These are phyloP conservation scores for Cerrena zonata DNA, from an alignment of 1,284 basidiomycete genomes.

Conservation along the genomic window DNA sequence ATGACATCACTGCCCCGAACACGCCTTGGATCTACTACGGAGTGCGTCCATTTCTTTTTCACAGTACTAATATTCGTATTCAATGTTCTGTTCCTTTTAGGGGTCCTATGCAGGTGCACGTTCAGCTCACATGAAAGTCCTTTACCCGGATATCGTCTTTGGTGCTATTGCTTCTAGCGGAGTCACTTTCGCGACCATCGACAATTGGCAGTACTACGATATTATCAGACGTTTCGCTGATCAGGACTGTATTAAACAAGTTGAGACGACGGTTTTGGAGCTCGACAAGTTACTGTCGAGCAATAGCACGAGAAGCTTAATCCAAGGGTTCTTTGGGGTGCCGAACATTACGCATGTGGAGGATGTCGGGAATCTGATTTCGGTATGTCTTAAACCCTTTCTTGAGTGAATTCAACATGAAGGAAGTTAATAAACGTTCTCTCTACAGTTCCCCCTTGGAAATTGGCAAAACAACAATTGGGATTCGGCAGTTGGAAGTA, in stretches of 20 bases:
- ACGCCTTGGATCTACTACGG: conserved; percentile 93
- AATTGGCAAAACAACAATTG: conserved; percentile 61
- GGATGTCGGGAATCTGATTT: conserved; percentile 68
- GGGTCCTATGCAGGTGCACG: conserved; percentile 87
- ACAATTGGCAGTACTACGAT: conserved; percentile 80
- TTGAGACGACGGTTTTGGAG: conserved; percentile 55
- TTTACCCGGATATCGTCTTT: conserved; percentile 81
- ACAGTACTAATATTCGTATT: not conserved
- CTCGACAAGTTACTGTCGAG: conserved; percentile 56
- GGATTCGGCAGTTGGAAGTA: conserved; percentile 63
- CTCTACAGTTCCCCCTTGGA: conserved; percentile 33
- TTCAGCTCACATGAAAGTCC: conserved; percentile 81
- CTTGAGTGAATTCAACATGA: not conserved
- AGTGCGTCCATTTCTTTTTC: conserved; percentile 31
- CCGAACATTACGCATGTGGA: conserved; percentile 57
- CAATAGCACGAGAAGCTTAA: conserved; percentile 32
- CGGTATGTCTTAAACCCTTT: conserved; percentile 30
- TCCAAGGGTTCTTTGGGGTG: conserved; percentile 73
- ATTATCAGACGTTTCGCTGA: conserved; percentile 72
- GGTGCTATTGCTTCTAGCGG: conserved; percentile 85
- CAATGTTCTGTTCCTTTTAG: conserved; percentile 27
- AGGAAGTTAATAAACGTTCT: not conserved
- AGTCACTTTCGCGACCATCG: conserved; percentile 64
- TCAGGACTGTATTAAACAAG: conserved; percentile 57
- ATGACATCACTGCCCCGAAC: conserved; percentile 55